Conservation (phyloP, 140 eudicot genomes). For the Ambrosia hybrid region DNA sequence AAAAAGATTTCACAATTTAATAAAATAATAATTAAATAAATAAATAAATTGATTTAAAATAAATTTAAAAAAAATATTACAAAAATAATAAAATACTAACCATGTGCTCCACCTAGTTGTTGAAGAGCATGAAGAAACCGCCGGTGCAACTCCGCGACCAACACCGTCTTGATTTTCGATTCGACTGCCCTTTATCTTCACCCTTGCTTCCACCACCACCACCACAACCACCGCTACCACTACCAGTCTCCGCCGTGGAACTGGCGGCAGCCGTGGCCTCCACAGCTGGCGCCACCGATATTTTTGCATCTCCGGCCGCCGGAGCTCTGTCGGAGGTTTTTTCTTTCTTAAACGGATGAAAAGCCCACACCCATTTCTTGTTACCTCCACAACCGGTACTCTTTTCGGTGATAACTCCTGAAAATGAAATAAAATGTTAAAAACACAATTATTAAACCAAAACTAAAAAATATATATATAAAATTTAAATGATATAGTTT, state of each 20-base stretch:
- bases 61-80: neutral
- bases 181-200: constrained; percentile 52
- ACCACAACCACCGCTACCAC: constrained; percentile 39
- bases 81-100: constrained; percentile 39
- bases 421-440: neutral
- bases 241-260: constrained; percentile 54
- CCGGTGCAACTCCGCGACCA: constrained; percentile 91
- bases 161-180: constrained; percentile 70
- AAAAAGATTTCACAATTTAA: neutral
- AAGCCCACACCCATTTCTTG: constrained; percentile 66
- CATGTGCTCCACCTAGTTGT: constrained; percentile 96
- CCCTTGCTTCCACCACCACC: constrained; percentile 17
- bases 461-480: neutral
- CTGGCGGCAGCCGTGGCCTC: constrained; percentile 54
- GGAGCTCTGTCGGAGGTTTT: constrained; percentile 43
- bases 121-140: constrained; percentile 78
- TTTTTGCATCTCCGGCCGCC: constrained; percentile 24
- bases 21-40: neutral
- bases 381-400: constrained; percentile 58
- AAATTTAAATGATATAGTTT: neutral
- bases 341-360: constrained; percentile 66
- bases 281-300: constrained; percentile 16
- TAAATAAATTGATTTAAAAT: neutral
- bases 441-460: constrained; percentile 32
- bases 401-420: constrained; percentile 54